Base-by-base conservation (phyloP, 2,329 filamentous ascomycete species). In the Sclerotinia minor region DNA sequence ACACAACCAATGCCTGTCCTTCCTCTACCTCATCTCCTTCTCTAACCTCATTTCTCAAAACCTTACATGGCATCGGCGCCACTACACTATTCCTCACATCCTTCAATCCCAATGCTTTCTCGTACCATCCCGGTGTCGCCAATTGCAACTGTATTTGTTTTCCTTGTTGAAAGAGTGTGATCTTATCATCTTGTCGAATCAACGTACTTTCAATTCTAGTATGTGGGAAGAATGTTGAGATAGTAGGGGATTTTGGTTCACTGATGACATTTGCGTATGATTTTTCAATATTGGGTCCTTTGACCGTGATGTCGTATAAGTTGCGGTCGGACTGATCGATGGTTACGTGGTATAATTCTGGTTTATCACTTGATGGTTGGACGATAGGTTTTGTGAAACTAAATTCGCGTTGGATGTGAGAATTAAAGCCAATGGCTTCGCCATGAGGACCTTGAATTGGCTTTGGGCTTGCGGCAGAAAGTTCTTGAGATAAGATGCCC, bases 51-150 rank as follows among this genome's bases (percentile, higher is more conserved):
- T 97, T 95, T 72, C 92, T 88, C 70, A 99, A 81, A 35, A 99
- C 90, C 81, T 98, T 98, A 80, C 95, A 98, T 1, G 95, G 95
- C 95, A 99, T 99, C 0, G 95, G 95, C 29, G 95, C 92, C 32
- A 92, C 84, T 1, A 98, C 92, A 65, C 90, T 95, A 69, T 94
- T 94, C 8, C 88, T 84, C 0, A 85, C 85, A 75, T 96, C 92
- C 77, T 92, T 94, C 70, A 91, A 81, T 0, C 94, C 94, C 9
- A 97, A 83, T 0, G 92, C 93, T 79, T 96, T 94, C 74, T 93
- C 91, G 68, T 91, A 90, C 93, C 94, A 99, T 55, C 83, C 82
- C 0, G 94, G 93, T 24, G 81, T 80, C 52, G 84, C 76, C n/a
- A 89, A 79, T 13, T 79, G 78, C 35, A 89, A 78, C 69, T 88